Evolutionary conservation across 768 basidiomycete genomes (phyloP).

Genomic region (Suillus variegatus): DNA sequence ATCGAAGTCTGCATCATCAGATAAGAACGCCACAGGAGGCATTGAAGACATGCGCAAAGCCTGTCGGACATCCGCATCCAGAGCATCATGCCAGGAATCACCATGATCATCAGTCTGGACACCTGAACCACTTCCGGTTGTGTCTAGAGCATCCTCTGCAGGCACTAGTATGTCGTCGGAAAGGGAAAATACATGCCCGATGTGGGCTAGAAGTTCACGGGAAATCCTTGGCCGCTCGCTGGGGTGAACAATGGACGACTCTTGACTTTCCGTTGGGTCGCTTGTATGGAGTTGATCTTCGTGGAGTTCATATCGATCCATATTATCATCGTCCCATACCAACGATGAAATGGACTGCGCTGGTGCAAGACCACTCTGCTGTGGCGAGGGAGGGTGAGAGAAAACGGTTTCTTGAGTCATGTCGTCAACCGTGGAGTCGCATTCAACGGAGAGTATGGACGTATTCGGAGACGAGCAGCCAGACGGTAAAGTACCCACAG

Average conservation of each 20-base stretch:
- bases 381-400: background rate
- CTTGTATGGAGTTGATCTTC: background rate
- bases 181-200: slow-evolving; percentile 6
- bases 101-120: background rate
- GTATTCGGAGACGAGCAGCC: slow-evolving; percentile 25
- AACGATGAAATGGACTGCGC: background rate
- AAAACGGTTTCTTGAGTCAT: background rate
- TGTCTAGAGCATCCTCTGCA: background rate
- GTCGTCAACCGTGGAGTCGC: slow-evolving; percentile 7
- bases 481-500: slow-evolving; percentile 15
- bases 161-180: background rate
- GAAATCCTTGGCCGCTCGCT: background rate
- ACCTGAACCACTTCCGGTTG: background rate
- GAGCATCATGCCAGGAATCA: slow-evolving; percentile 1
- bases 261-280: background rate
- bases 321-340: background rate
- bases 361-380: background rate
- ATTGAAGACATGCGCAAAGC: slow-evolving; percentile 2
- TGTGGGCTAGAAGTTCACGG: slow-evolving; percentile 3
- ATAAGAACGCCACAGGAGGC: background rate
- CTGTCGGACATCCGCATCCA: slow-evolving; percentile 3
- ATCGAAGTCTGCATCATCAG: background rate
- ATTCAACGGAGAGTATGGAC: slow-evolving; percentile 22
- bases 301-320: background rate
- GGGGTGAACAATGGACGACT: background rate